Percentiles rank a stretch among this genome's conserved stretches.
Conservation (phyloP, 257 asterid species). For the Scutellaria minor region DNA sequence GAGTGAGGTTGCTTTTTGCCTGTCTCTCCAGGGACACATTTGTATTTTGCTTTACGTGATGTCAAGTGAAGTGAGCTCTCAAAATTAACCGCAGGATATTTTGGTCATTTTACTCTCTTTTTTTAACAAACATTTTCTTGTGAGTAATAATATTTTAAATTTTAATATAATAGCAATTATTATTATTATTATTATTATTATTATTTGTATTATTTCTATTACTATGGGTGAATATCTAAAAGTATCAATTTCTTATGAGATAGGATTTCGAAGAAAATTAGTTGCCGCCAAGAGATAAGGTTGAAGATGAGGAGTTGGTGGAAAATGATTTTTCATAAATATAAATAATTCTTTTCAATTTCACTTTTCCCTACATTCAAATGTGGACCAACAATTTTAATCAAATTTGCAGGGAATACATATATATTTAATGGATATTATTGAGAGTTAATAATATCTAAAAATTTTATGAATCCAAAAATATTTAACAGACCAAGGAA, state of each 20-base stretch:
- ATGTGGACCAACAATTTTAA: neutral
- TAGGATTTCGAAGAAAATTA: conserved; percentile 14
- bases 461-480: too few species aligned
- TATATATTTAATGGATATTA: too few species aligned
- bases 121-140: neutral
- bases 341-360: conserved; percentile 3
- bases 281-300: conserved; percentile 49
- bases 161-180: too few species aligned
- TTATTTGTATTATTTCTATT: neutral
- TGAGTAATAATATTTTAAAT: too few species aligned
- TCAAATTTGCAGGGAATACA: too few species aligned
- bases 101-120: conserved; percentile 27
- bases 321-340: conserved; percentile 26
- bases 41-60: conserved; percentile 65
- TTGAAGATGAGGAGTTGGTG: conserved; percentile 59
- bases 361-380: neutral
- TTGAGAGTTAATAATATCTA: too few species aligned
- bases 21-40: conserved; percentile 57
- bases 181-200: neutral
- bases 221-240: too few species aligned
- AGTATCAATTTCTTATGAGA: neutral
- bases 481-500: too few species aligned
- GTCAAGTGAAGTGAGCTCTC: conserved; percentile 47
- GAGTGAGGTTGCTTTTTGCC: conserved; percentile 76
- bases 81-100: conserved; percentile 33